phyloP scores from a whole-genome alignment of 1,139 yeast species.

The Candida sp. region DNA sequence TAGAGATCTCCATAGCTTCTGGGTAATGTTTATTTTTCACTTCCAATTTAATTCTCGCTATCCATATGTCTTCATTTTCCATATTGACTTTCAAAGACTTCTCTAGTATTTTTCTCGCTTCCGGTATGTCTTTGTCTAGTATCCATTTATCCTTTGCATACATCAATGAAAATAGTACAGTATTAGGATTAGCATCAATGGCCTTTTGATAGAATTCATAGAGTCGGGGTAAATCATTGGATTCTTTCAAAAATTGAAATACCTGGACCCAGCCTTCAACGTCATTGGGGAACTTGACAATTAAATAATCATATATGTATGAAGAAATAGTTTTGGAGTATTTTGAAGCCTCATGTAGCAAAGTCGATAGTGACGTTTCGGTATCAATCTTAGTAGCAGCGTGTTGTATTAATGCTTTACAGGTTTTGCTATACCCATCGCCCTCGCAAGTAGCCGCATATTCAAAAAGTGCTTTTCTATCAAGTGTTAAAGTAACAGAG shows the following conservation, averaged over 20 bases:
- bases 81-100: constrained; percentile 22
- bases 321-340: constrained; percentile 20
- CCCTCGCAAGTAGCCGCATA: constrained; percentile 36
- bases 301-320: constrained; percentile 45
- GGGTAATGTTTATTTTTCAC: constrained; percentile 31
- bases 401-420: constrained; percentile 34
- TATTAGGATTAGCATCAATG: constrained; percentile 42
- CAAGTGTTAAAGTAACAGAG: constrained; percentile 18
- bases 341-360: constrained; percentile 32
- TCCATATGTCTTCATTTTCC: constrained; percentile 56
- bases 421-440: constrained; percentile 32
- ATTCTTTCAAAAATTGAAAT: constrained; percentile 41
- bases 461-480: constrained; percentile 33
- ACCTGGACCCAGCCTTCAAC: constrained; percentile 54
- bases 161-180: constrained; percentile 57
- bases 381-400: constrained; percentile 11
- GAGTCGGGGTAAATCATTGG: constrained; percentile 25
- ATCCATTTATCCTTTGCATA: constrained; percentile 71
- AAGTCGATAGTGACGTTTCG: constrained; percentile 20
- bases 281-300: constrained; percentile 46
- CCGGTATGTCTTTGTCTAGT: constrained; percentile 38
- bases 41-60: constrained; percentile 69
- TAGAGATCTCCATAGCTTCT: constrained; percentile 42
- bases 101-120: constrained; percentile 54
- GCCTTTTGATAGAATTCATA: constrained; percentile 52